Conservation (phyloP, 116 monocot species). For the Zostera marina region DNA sequence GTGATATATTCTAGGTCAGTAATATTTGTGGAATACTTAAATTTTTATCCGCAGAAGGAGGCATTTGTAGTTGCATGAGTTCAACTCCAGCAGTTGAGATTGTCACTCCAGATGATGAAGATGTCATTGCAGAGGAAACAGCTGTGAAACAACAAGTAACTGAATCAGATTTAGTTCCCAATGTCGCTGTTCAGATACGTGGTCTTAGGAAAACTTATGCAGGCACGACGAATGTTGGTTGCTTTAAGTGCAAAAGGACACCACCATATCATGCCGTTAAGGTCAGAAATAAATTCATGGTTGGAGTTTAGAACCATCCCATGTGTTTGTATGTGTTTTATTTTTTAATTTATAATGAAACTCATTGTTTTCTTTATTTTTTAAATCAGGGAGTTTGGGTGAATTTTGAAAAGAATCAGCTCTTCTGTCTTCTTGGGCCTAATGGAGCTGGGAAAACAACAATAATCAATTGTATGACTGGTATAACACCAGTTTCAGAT, state of each 20-base stretch:
- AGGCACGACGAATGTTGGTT: constrained; percentile 35
- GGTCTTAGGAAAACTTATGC: constrained; percentile 80
- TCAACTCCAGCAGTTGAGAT: constrained; percentile 45
- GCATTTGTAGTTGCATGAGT: constrained; percentile 47
- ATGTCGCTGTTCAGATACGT: constrained; percentile 49
- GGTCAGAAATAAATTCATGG: constrained; percentile 20
- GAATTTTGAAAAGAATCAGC: constrained; percentile 63
- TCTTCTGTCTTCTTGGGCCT: constrained; percentile 91
- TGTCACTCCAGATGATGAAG: constrained; percentile 64
- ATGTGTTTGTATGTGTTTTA: background rate
- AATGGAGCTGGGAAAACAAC: constrained; percentile 97
- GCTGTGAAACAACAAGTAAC: constrained; percentile 37
- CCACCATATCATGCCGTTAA: constrained; percentile 71
- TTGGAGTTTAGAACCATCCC: background rate
- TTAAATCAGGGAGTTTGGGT: constrained; percentile 33
- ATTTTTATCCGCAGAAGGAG: constrained; percentile 35
- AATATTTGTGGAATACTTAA: background rate
- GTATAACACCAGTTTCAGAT: constrained; percentile 71
- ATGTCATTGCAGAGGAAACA: constrained; percentile 73
- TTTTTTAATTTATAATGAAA: background rate
- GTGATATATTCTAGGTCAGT: constrained; percentile 22
- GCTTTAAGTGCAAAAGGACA: constrained; percentile 45
- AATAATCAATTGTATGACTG: constrained; percentile 74
- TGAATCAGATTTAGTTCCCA: constrained; percentile 19
- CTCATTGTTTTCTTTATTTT: background rate